Conservation (phyloP, 371 early-diverging fungal species). For the Mortierella sp. region DNA sequence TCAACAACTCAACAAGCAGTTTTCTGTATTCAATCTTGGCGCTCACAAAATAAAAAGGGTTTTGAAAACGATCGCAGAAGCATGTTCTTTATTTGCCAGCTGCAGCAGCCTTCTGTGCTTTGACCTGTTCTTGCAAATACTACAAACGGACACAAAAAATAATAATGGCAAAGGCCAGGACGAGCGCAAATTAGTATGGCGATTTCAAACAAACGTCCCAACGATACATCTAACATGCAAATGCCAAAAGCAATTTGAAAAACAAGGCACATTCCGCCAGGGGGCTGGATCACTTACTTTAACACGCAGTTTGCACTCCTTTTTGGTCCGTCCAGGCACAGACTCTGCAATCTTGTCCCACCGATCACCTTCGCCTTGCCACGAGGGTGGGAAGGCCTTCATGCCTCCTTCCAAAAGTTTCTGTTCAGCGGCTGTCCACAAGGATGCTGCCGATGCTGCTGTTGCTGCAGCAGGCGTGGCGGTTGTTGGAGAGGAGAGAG, state of each 20-base stretch:
- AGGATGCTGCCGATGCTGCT: conserved; percentile 28
- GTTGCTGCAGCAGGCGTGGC: background rate
- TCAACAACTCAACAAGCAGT: too few species aligned
- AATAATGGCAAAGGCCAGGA: background rate
- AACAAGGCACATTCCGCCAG: background rate
- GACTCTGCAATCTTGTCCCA: conserved; percentile 75
- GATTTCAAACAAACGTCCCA: too few species aligned
- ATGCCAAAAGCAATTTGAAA: background rate
- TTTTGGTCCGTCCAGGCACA: conserved; percentile 69
- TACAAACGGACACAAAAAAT: conserved; percentile 7
- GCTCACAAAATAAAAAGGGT: too few species aligned
- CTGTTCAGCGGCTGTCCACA: conserved; percentile 70
- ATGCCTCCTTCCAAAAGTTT: conserved; percentile 65
- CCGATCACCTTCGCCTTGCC: conserved; percentile 68
- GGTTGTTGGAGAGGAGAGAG: conserved; percentile 19
- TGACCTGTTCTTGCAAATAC: conserved; percentile 61
- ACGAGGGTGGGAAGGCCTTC: conserved; percentile 68
- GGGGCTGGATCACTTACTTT: conserved; percentile 54
- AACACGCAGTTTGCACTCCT: conserved; percentile 72
- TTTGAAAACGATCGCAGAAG: background rate
- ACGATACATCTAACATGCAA: background rate
- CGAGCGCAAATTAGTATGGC: background rate
- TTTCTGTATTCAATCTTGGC: too few species aligned
- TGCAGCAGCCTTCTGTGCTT: conserved; percentile 58
- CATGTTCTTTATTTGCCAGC: background rate